Evolutionary conservation across 2,329 filamentous ascomycete genomes (phyloP).

Genomic region (Phoma sp.): DNA sequence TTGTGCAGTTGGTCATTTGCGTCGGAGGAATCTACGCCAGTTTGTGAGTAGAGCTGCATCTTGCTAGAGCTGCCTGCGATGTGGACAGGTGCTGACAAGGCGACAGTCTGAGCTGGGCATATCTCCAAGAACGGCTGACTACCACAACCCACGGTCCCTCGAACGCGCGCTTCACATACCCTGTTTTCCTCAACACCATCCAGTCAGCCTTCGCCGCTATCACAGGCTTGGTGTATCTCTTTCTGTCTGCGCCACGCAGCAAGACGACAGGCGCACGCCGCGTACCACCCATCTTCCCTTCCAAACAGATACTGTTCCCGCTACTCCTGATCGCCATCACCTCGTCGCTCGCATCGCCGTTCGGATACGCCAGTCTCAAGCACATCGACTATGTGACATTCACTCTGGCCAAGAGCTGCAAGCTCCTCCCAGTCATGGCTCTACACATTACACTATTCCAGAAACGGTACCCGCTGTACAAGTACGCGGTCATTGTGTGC

Average conservation of each 20-base stretch:
- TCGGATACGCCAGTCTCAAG: constrained; percentile 88
- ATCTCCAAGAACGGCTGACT: constrained; percentile 96
- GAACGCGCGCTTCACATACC: constrained; percentile 79
- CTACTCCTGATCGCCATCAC: constrained; percentile 86
- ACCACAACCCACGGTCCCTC: constrained; percentile 81
- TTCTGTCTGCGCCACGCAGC: constrained; percentile 63
- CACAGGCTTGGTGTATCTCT: constrained; percentile 82
- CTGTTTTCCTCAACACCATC: constrained; percentile 94
- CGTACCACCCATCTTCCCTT: constrained; percentile 74
- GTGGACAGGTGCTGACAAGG: constrained; percentile 7
- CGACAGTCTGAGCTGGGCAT: constrained; percentile 85
- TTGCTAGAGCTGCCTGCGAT: too few species aligned
- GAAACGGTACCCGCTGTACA: constrained; percentile 89
- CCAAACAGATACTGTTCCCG: constrained; percentile 73
- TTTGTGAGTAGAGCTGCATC: constrained; percentile 67
- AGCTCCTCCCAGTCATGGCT: constrained; percentile 98
- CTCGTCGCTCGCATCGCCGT: constrained; percentile 87
- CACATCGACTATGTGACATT: constrained; percentile 99
- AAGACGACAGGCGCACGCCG: constrained; percentile 37
- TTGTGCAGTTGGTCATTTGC: constrained; percentile 80
- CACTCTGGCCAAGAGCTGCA: constrained; percentile 96
- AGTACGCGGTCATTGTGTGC: constrained; percentile 90
- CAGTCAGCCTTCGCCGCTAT: constrained; percentile 88
- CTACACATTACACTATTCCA: constrained; percentile 92
- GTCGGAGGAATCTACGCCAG: constrained; percentile 96